These are phyloP conservation scores for Sporisorium reilianum DNA, from an alignment of 1,284 basidiomycete genomes.

Conservation along the genomic window DNA sequence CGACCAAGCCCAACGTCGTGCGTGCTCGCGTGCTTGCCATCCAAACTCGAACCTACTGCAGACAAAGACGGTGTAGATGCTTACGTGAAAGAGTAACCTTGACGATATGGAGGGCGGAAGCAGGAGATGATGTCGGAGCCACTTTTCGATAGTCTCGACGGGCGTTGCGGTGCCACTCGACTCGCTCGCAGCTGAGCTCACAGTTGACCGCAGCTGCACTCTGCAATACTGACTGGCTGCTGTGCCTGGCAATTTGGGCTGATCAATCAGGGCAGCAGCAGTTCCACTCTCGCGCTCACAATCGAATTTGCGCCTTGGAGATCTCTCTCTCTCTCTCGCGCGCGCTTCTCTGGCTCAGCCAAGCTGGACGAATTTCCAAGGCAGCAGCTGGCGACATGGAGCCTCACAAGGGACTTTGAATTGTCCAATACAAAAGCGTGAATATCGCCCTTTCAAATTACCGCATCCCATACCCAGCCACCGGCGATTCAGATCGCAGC, in stretches of 20 bases:
- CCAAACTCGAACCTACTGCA: slow-evolving; percentile 1
- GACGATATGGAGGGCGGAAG: slow-evolving; percentile 52
- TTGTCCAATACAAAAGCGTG: background rate
- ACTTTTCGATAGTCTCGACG: slow-evolving; percentile 33
- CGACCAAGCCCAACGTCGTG: slow-evolving; percentile 11
- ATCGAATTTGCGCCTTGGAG: background rate
- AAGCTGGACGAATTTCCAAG: background rate
- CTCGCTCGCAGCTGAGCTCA: background rate
- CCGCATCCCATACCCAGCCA: background rate
- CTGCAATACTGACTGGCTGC: slow-evolving; percentile 3
- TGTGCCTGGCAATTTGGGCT: background rate
- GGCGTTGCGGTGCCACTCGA: background rate
- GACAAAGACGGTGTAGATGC: slow-evolving; percentile 29
- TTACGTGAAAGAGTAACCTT: slow-evolving; percentile 53
- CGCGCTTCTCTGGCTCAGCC: background rate
- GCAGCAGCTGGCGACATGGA: slow-evolving; percentile 13
- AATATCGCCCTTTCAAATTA: background rate
- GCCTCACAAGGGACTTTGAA: background rate
- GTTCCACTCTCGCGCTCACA: background rate
- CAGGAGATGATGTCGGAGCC: slow-evolving; percentile 22
- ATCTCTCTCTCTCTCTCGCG: slow-evolving; percentile 2
- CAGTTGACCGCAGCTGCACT: background rate
- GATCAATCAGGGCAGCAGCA: background rate
- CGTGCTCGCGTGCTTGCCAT: background rate
- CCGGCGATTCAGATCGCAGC: background rate